Conservation (phyloP, 208 protist genomes). For the Wallacemonas sp. region DNA sequence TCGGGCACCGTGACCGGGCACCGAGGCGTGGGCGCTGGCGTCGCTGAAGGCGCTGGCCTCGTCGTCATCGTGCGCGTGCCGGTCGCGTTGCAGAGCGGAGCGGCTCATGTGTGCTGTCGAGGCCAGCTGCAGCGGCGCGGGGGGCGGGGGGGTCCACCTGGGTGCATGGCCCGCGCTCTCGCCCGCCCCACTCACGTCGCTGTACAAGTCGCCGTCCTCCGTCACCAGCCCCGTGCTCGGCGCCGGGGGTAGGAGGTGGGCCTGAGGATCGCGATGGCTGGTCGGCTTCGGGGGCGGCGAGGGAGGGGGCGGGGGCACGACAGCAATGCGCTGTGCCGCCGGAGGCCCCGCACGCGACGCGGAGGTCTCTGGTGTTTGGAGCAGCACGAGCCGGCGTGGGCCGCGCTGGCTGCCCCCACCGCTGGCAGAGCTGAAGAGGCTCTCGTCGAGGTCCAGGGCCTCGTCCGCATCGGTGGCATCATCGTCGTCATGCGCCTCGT, state of each 20-base stretch:
- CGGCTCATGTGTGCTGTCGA: not conserved
- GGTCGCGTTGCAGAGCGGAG: not conserved
- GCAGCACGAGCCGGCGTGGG: not conserved
- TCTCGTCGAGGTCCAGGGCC: constrained; percentile 5
- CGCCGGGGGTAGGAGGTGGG: not conserved
- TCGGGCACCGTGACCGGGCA: not conserved
- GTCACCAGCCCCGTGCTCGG: not conserved
- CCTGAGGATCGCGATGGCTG: not conserved
- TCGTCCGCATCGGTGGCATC: not conserved
- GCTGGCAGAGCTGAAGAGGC: constrained; percentile 10
- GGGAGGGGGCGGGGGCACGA: not conserved
- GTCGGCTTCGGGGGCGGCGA: not conserved
- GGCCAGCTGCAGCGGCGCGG: not conserved
- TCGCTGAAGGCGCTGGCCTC: constrained; percentile 6
- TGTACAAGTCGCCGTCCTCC: not conserved
- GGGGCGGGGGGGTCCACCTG: constrained; percentile 6
- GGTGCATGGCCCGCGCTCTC: not conserved
- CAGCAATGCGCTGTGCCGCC: no score
- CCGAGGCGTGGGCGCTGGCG: not conserved
- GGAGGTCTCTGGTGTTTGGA: not conserved
- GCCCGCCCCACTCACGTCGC: constrained; percentile 2
- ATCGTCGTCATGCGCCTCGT: no score
- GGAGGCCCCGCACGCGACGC: not conserved
- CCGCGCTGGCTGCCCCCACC: not conserved
- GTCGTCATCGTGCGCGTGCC: not conserved